These are phyloP conservation scores for Phyllosticta ampelicida DNA, from an alignment of 2,329 filamentous ascomycete species.

Conservation along the genomic window DNA sequence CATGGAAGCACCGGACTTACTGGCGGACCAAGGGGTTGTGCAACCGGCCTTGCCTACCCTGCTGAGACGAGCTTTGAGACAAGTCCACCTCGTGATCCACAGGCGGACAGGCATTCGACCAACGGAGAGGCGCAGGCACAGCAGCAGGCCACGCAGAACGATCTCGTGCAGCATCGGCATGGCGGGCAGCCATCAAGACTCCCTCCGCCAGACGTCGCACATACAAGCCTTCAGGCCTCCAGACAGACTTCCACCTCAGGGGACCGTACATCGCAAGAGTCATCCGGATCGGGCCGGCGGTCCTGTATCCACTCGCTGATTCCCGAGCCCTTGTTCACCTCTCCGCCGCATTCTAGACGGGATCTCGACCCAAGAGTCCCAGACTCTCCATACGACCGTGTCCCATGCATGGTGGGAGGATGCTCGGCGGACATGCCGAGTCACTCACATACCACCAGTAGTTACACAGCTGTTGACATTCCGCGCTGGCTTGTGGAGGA, in stretches of 20 bases:
- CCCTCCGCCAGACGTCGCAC: constrained; percentile 7
- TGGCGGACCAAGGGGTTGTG: neutral
- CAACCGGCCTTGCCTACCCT: neutral
- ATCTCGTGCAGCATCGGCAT: constrained; percentile 2
- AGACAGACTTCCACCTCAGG: constrained; percentile 1
- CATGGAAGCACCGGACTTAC: constrained; percentile 3
- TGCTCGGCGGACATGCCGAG: neutral
- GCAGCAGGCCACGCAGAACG: constrained; percentile 3
- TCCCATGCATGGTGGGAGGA: neutral
- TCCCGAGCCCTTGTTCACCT: constrained; percentile 6
- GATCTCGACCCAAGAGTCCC: constrained; percentile 6
- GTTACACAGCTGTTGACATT: neutral
- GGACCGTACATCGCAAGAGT: neutral
- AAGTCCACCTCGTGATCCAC: neutral
- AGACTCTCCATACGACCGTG: constrained; percentile 6
- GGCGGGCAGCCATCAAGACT: constrained; percentile 1
- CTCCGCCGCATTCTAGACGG: constrained; percentile 7
- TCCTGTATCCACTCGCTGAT: constrained; percentile 5
- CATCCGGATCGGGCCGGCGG: neutral
- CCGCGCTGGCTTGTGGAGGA: neutral
- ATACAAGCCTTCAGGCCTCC: constrained; percentile 4
- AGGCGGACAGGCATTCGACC: neutral
- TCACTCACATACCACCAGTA: neutral
- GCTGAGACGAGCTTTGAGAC: constrained; percentile 1
- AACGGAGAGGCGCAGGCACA: neutral